A percentile compares a stretch with the other conserved stretches of the same genome.
phyloP scores from a whole-genome alignment of 108 stramenopile genomes.

The Skeletonema tropicum region DNA sequence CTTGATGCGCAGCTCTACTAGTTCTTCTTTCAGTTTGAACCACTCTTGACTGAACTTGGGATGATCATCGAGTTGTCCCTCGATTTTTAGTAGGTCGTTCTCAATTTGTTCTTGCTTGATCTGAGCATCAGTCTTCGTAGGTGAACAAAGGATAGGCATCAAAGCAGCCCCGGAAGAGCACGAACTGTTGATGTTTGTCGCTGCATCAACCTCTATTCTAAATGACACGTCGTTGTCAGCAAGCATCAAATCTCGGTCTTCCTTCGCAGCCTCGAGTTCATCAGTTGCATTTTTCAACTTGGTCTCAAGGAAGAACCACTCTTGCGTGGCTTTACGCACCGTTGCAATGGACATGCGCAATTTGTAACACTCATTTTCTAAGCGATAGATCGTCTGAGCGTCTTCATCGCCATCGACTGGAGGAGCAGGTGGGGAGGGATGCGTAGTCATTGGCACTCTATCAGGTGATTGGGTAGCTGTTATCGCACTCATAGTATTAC shows the following conservation, averaged over 20 bases:
- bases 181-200: neutral
- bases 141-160: neutral
- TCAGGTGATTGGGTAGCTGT: neutral
- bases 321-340: conserved; percentile 10
- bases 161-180: neutral
- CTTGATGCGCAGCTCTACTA: conserved; percentile 18
- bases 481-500: neutral
- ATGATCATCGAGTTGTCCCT: neutral
- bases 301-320: conserved; percentile 18
- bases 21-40: conserved; percentile 27
- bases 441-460: neutral
- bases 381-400: conserved; percentile 13
- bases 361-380: conserved; percentile 23
- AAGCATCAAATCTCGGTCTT: conserved; percentile 22
- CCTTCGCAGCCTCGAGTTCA: conserved; percentile 29
- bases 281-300: conserved; percentile 22
- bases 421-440: neutral
- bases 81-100: conserved; percentile 13
- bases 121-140: neutral
- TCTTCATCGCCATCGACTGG: conserved; percentile 9
- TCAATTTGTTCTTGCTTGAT: neutral
- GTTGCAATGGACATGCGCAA: conserved; percentile 5
- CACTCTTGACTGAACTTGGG: conserved; percentile 25
- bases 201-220: conserved; percentile 2
- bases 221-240: neutral